A percentile compares a stretch with the other conserved stretches of the same genome.
These are phyloP conservation scores for Leucaena leucocephala DNA, from an alignment of 306 rosid species.

Conservation along the genomic window DNA sequence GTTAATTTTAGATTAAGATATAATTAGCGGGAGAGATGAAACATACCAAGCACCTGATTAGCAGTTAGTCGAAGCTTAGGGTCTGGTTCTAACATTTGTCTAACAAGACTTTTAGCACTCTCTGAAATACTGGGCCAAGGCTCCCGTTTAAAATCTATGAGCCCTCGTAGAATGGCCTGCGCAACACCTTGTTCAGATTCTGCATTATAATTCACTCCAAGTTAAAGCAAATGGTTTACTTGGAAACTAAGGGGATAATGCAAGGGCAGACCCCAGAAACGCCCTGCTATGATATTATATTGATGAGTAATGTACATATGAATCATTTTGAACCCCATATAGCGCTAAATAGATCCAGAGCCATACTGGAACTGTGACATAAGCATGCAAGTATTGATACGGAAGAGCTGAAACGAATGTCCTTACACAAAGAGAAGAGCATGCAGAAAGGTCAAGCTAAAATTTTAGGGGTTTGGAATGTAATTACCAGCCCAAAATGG, in stretches of 20 bases:
- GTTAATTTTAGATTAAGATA: not conserved
- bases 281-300: not conserved
- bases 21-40: conserved; percentile 29
- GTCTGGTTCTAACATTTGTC: conserved; percentile 98
- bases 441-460: conserved; percentile 10
- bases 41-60: conserved; percentile 95
- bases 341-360: not conserved
- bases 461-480: conserved; percentile 3
- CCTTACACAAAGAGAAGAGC: not conserved
- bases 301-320: not conserved
- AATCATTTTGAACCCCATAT: not conserved
- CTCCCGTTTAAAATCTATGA: conserved; percentile 94
- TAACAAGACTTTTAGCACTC: conserved; percentile 91
- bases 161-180: conserved; percentile 83
- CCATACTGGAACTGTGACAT: too few relatives aligned
- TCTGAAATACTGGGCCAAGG: conserved; percentile 98
- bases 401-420: not conserved
- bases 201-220: conserved; percentile 51
- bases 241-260: conserved; percentile 5
- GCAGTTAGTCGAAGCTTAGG: conserved; percentile 97
- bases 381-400: not conserved
- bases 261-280: not conserved
- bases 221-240: conserved; percentile 20
- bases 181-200: conserved; percentile 99
- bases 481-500: conserved; percentile 85